These are phyloP conservation scores for Daucus carota DNA, from an alignment of 129 eudicot species.

Conservation along the genomic window DNA sequence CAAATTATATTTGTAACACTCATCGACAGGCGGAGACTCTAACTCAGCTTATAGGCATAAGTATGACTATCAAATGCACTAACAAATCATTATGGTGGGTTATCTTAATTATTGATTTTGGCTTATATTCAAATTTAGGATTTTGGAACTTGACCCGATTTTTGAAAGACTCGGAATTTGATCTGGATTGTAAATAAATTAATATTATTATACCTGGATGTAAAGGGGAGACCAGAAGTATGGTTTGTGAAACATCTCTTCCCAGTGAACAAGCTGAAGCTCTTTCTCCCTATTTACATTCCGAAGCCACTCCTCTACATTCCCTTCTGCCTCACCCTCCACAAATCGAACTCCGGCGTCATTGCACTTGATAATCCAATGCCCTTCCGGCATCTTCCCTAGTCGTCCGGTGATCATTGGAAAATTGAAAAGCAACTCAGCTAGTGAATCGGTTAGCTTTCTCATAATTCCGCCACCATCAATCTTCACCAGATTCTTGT, in stretches of 20 bases:
- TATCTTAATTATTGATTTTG: too few relatives aligned
- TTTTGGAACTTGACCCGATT: too few relatives aligned
- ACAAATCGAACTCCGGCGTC: slow-evolving; percentile 43
- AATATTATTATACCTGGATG: slow-evolving; percentile 24
- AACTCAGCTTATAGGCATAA: too few relatives aligned
- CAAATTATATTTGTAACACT: too few relatives aligned
- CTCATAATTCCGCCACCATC: slow-evolving; percentile 11
- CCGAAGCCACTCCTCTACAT: slow-evolving; percentile 35
- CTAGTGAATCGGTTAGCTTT: slow-evolving; percentile 14
- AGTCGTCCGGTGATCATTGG: slow-evolving; percentile 28
- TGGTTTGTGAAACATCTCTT: slow-evolving; percentile 26
- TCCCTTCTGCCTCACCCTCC: slow-evolving; percentile 32
- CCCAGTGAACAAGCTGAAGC: slow-evolving; percentile 37
- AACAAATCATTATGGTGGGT: too few relatives aligned
- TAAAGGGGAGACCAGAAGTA: slow-evolving; percentile 37
- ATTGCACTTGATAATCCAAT: slow-evolving; percentile 45
- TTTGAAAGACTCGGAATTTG: too few relatives aligned
- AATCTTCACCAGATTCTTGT: slow-evolving; percentile 5
- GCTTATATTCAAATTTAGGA: too few relatives aligned
- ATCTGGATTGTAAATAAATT: too few relatives aligned
- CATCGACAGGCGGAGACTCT: too few relatives aligned
- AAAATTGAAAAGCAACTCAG: slow-evolving; percentile 22
- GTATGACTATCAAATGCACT: too few relatives aligned
- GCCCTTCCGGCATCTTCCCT: slow-evolving; percentile 19
- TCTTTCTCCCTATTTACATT: slow-evolving; percentile 34